Base-by-base conservation (phyloP, 129 eudicot genomes). In the Calendula officinalis region DNA sequence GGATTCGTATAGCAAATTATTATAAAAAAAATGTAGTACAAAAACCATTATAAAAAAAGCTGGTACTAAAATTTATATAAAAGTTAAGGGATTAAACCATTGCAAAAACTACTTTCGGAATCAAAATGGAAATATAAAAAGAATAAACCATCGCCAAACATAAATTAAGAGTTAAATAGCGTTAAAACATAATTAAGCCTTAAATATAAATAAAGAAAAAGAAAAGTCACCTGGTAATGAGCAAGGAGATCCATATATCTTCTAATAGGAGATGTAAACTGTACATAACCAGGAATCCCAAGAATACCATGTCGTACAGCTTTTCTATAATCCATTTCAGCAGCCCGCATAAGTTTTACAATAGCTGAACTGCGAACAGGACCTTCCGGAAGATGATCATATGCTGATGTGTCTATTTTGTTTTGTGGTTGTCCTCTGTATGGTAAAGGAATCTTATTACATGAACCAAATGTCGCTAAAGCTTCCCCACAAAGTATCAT, bases 401-500 rank as follows among this genome's bases (percentile, higher is more conserved):
- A 94, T 53, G 87, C 89, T 64, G 96, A 88, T 42, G 59, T 44
- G 59, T 94, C 95, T 7, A 84, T 81, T 57, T 89, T 74, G 27
- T 95, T 83, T 55, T 89, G 96, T 72, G 97, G 95, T 54, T 88
- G 97, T 36, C 99, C 99, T 62, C 99, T 73, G 70, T 83, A 94
- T 36, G 99, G 99, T 60, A 94, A 79, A 39, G 87, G 76, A 49
- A 94, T 75, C 60, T 81, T 83, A 65, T 94, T 83, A 22, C 33
- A 58, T 64, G 87, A 88, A 40, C 99, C 99, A 76, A 57, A 78
- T 59, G 92, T 86, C 61, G 99, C 99, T 64, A 94, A 53, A 71
- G 78, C 97, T 83, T 94, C 99, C 47, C 99, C 99, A 78, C 99
- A 94, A 38, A 94, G 87, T 61, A 94, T 86, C 99, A 94, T 94